Conservation (phyloP, 108 stramenopile genomes). For the Mediolabrus comicus region DNA sequence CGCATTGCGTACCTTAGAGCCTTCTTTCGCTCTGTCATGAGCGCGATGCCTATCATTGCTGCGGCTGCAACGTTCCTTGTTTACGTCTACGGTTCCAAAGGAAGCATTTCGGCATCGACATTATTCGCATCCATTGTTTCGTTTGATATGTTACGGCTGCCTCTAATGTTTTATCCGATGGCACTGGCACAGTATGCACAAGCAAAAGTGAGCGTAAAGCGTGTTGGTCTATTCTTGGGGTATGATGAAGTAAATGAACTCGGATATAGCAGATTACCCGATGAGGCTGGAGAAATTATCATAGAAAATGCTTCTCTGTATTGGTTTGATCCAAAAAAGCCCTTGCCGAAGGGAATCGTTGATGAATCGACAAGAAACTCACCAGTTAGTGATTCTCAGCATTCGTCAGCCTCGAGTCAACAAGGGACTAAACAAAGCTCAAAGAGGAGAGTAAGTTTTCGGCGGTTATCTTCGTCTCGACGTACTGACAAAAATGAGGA, state of each 20-base stretch:
- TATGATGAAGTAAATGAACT: slow-evolving; percentile 32
- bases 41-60: slow-evolving; percentile 58
- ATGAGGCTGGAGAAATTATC: slow-evolving; percentile 46
- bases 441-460: not conserved
- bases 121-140: slow-evolving; percentile 67
- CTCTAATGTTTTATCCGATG: slow-evolving; percentile 71
- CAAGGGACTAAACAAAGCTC: slow-evolving; percentile 1
- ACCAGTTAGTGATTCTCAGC: not conserved
- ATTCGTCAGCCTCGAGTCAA: not conserved
- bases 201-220: slow-evolving; percentile 64
- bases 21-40: slow-evolving; percentile 67
- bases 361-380: slow-evolving; percentile 18
- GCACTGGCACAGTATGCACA: slow-evolving; percentile 65
- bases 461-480: not conserved
- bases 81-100: slow-evolving; percentile 41
- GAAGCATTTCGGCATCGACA: slow-evolving; percentile 52
- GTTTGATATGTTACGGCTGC: slow-evolving; percentile 74
- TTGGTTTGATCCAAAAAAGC: slow-evolving; percentile 63
- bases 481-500: not conserved
- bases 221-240: slow-evolving; percentile 43
- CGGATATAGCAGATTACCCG: slow-evolving; percentile 45
- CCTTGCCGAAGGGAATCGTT: slow-evolving; percentile 26
- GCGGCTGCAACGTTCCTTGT: slow-evolving; percentile 66
- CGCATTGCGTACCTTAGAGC: slow-evolving; percentile 61
- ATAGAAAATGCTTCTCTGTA: slow-evolving; percentile 63